phyloP scores from a whole-genome alignment of 176 grass and related monocot genomes.

The Coix lacrymajobi region DNA sequence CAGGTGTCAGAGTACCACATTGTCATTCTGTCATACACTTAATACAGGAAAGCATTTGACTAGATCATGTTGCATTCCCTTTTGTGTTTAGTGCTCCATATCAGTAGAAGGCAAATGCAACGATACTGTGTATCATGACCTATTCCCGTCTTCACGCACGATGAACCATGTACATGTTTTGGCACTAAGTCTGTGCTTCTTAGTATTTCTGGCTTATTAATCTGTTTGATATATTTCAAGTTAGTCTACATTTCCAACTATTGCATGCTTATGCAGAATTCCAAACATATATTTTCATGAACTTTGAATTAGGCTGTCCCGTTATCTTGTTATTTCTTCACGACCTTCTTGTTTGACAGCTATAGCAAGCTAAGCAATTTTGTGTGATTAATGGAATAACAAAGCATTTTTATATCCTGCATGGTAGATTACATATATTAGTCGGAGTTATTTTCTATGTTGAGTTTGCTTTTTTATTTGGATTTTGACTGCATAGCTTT shows the following conservation, averaged over 20 bases:
- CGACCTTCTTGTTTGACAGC: neutral
- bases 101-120: neutral
- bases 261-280: neutral
- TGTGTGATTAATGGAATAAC: conserved; percentile 11
- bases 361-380: neutral
- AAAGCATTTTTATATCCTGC: conserved; percentile 3
- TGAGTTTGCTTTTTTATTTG: conserved; percentile 18
- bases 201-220: neutral
- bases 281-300: neutral
- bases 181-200: neutral
- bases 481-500: neutral
- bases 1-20: neutral
- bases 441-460: neutral
- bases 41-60: neutral
- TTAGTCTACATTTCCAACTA: neutral
- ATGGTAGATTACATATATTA: conserved; percentile 15
- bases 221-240: neutral
- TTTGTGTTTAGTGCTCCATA: neutral
- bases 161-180: conserved; percentile 1
- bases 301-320: neutral
- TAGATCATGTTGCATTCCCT: conserved; percentile 6
- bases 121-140: neutral
- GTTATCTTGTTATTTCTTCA: neutral
- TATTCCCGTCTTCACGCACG: neutral
- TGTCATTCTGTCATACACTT: neutral